A percentile compares a stretch with the other conserved stretches of the same genome.
phyloP scores from a whole-genome alignment of 2,329 filamentous ascomycete genomes.

The Orbilia javanica region DNA sequence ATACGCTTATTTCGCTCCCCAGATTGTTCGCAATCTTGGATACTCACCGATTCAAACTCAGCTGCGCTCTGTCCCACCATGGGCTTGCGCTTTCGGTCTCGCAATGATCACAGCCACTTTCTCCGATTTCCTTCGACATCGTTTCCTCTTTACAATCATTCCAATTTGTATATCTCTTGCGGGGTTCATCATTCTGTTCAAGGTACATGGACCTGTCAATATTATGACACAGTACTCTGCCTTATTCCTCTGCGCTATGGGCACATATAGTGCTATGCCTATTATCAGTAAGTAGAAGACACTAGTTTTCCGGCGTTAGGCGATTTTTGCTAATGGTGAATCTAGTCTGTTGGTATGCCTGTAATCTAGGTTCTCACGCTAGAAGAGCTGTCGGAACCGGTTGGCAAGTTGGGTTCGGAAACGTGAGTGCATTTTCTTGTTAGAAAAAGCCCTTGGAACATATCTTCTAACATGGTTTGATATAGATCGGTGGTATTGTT shows the following conservation, averaged over 20 bases:
- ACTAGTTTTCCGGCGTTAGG: slow-evolving; percentile 32
- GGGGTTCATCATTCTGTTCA: slow-evolving; percentile 81
- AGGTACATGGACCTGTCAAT: slow-evolving; percentile 74
- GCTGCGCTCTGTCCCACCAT: slow-evolving; percentile 71
- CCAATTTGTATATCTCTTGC: slow-evolving; percentile 77
- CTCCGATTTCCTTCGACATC: slow-evolving; percentile 79
- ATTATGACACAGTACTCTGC: slow-evolving; percentile 78
- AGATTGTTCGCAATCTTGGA: slow-evolving; percentile 77
- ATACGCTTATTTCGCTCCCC: slow-evolving; percentile 82
- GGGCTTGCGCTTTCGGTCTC: slow-evolving; percentile 81
- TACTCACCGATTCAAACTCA: slow-evolving; percentile 71
- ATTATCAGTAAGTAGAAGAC: slow-evolving; percentile 70
- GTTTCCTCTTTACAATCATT: slow-evolving; percentile 78
- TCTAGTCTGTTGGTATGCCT: slow-evolving; percentile 81
- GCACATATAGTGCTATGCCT: slow-evolving; percentile 88
- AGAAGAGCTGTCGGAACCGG: slow-evolving; percentile 78
- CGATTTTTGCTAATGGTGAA: slow-evolving; percentile 47
- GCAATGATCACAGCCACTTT: slow-evolving; percentile 79
- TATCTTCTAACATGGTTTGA: neutral
- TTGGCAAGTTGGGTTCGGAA: slow-evolving; percentile 83
- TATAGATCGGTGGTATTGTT: slow-evolving; percentile 78
- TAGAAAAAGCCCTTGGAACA: neutral
- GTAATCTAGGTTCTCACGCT: slow-evolving; percentile 81
- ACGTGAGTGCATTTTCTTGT: slow-evolving; percentile 64
- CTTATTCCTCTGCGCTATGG: slow-evolving; percentile 84